Percentiles rank a stretch among this genome's conserved stretches.
phyloP scores from a whole-genome alignment of 768 basidiomycete genomes.

The Omphalotus guepiniiformis region DNA sequence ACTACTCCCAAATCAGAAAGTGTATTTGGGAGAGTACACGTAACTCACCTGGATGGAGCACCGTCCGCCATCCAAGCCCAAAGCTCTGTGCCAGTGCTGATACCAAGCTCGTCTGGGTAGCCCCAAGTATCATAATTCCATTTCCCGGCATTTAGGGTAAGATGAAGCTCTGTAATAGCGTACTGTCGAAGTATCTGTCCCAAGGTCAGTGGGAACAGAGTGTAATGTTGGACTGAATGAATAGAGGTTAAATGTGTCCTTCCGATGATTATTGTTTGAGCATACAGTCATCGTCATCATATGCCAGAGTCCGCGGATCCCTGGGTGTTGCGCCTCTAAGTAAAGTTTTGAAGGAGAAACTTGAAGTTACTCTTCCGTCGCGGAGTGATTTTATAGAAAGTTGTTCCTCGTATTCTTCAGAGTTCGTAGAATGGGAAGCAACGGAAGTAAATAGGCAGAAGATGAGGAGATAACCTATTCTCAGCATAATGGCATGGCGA shows the following conservation, averaged over 20 bases:
- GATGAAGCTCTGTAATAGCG: slow-evolving; percentile 81
- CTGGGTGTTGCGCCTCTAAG: slow-evolving; percentile 50
- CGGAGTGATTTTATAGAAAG: slow-evolving; percentile 49
- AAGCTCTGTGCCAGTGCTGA: slow-evolving; percentile 84
- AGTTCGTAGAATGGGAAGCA: not conserved
- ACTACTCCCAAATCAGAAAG: slow-evolving; percentile 30
- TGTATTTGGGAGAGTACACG: not conserved
- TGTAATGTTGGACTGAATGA: slow-evolving; percentile 74
- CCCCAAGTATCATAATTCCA: slow-evolving; percentile 90
- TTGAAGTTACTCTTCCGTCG: slow-evolving; percentile 79
- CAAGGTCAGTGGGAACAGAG: slow-evolving; percentile 79
- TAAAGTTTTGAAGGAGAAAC: slow-evolving; percentile 75
- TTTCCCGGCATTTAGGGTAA: slow-evolving; percentile 86
- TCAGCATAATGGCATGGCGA: slow-evolving; percentile 1
- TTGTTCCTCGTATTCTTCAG: slow-evolving; percentile 51
- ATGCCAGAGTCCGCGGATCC: slow-evolving; percentile 45
- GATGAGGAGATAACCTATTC: not conserved
- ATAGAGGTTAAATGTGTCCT: not conserved
- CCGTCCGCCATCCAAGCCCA: slow-evolving; percentile 90
- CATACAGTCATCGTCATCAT: slow-evolving; percentile 45
- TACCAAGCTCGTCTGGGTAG: slow-evolving; percentile 67
- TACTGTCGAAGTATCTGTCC: slow-evolving; percentile 86
- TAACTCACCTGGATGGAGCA: slow-evolving; percentile 42
- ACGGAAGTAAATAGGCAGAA: not conserved
- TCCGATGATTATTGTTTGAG: not conserved